Conservation (phyloP, 768 basidiomycete genomes). For the Clavaria fumosa region DNA sequence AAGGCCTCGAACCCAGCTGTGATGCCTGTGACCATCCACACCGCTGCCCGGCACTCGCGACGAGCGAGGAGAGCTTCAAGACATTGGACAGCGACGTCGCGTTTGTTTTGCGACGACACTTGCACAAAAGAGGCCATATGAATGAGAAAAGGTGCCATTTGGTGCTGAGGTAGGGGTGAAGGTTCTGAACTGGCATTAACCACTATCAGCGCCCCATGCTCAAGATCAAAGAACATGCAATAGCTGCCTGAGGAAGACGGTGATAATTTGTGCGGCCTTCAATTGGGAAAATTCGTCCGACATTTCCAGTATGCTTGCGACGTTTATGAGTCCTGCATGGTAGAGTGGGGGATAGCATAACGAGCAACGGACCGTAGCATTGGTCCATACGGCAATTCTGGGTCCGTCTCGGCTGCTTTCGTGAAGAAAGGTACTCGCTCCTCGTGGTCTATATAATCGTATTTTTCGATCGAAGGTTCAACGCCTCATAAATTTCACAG, state of each 20-base stretch:
- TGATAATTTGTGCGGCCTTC: conserved; percentile 77
- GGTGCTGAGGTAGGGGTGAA: conserved; percentile 30
- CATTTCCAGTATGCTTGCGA: conserved; percentile 54
- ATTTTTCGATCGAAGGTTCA: neutral
- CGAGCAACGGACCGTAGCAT: conserved; percentile 43
- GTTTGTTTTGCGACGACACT: conserved; percentile 45
- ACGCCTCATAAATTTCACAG: neutral
- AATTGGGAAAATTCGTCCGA: conserved; percentile 94
- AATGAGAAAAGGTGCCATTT: conserved; percentile 44
- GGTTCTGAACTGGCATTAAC: conserved; percentile 40
- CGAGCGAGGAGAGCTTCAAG: conserved; percentile 72
- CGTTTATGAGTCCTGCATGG: conserved; percentile 8
- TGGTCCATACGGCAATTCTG: conserved; percentile 68
- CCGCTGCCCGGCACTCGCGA: conserved; percentile 62
- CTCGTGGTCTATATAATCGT: conserved; percentile 49
- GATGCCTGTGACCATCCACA: conserved; percentile 63
- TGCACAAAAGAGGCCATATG: conserved; percentile 47
- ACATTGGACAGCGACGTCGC: conserved; percentile 85
- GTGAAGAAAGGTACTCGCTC: conserved; percentile 72
- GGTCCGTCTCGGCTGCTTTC: conserved; percentile 42
- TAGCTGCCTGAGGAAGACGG: conserved; percentile 69
- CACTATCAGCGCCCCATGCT: too few species aligned
- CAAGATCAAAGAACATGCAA: too few species aligned
- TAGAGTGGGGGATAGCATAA: neutral
- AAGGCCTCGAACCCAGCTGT: conserved; percentile 39